phyloP scores from a whole-genome alignment of 139 green algal genomes.

The Bryopsis sp. region DNA sequence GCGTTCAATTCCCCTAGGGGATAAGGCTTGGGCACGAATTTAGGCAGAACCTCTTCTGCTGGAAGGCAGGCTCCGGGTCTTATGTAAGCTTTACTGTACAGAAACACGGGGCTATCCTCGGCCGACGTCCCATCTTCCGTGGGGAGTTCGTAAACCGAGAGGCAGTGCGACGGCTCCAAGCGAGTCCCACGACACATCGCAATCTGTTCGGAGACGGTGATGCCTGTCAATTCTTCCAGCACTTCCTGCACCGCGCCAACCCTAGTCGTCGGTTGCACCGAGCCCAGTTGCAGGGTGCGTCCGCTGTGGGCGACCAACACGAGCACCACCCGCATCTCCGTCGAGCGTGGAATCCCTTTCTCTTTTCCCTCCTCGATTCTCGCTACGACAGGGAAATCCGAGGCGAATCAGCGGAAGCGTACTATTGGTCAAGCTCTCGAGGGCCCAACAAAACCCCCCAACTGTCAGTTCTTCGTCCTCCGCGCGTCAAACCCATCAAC shows the following conservation, averaged over 20 bases:
- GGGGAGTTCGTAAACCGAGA: constrained; percentile 64
- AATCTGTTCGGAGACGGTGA: constrained; percentile 69
- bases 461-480: too few relatives aligned
- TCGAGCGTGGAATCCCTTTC: too few relatives aligned
- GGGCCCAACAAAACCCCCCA: too few relatives aligned
- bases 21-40: constrained; percentile 12
- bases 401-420: too few relatives aligned
- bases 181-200: constrained; percentile 55
- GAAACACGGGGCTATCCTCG: constrained; percentile 56
- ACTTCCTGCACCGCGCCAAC: constrained; percentile 67
- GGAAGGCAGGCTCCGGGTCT: constrained; percentile 23
- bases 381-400: too few relatives aligned
- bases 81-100: constrained; percentile 65
- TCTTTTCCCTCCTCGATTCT: too few relatives aligned
- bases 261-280: constrained; percentile 34
- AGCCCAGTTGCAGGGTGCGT: constrained; percentile 47
- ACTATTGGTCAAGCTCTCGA: too few relatives aligned
- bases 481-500: too few relatives aligned
- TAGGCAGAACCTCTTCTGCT: not conserved
- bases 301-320: constrained; percentile 48
- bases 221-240: constrained; percentile 59
- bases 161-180: constrained; percentile 49
- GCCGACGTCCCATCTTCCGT: constrained; percentile 33
- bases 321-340: constrained; percentile 27
- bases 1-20: constrained; percentile 26